Evolutionary conservation across 257 asterid genomes (phyloP), one percentile per base, ranked within the genome.

Genomic region (Forsythia viridissima): DNA sequence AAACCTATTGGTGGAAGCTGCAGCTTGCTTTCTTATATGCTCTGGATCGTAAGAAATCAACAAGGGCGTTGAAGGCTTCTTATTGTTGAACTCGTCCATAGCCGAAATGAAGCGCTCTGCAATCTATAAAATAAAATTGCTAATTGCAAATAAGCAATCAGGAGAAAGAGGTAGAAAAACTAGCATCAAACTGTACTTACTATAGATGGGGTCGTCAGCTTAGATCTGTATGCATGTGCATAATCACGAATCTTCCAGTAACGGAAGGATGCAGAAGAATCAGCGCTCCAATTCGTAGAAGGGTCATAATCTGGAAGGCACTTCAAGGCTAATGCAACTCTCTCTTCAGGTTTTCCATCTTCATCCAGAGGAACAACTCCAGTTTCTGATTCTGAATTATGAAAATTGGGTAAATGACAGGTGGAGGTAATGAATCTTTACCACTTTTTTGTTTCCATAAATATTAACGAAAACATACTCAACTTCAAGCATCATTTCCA

Each of bases 211-310:
- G 94, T 90, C 21, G 93, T 88, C 71, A 93, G 91, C 76, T 90
- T 93, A 42, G 95, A 85, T 88, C 93, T 91, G 88, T 96, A 96
- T 82, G 99, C 99, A 81, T 88, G 87, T 81, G 97, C 98, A 90
- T 92, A 93, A 85, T 93, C 99, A 79, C 98, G 91, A 90, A 96
- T 96, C 83, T 89, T 96, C 99, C 99, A 96, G 85, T 96, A 96
- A 80, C 84, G 91, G 85, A 96, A 96, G 80, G 86, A 80, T 74
- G 89, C 83, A 77, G 86, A 79, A 79, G 89, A 74, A 85, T 89
- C 93, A 75, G 87, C 80, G 72, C 73, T 90, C 95, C 91, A 93
- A 76, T 85, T 76, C 80, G 80, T 86, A 81, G 86, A 79, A 40
- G 97, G 93, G 75, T 93, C 94, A 86, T 93, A 92, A 70, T 82